phyloP scores from a whole-genome alignment of 2,329 filamentous ascomycete genomes.

The Colletotrichum truncatum region DNA sequence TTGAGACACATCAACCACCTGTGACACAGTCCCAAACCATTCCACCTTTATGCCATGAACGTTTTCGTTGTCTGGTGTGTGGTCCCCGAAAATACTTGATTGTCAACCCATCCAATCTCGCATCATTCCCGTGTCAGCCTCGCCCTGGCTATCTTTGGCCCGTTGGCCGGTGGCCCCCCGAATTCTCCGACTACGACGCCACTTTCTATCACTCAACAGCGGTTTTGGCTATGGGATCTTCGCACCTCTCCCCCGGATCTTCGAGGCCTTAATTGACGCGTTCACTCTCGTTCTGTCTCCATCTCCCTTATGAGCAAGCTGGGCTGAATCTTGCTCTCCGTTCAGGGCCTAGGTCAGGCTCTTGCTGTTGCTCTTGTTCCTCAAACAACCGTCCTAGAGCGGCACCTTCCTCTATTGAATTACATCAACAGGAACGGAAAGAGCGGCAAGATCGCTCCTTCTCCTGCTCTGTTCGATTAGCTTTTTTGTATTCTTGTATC shows the following conservation, averaged over 20 bases:
- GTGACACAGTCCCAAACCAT: conserved; percentile 28
- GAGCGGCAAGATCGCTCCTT: conserved; percentile 42
- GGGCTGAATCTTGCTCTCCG: neutral
- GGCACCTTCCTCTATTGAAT: neutral
- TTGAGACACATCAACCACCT: conserved; percentile 27
- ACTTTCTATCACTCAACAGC: conserved; percentile 6
- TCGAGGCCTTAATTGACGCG: conserved; percentile 11
- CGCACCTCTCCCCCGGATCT: conserved; percentile 23
- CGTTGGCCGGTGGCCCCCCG: neutral
- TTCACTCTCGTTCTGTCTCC: conserved; percentile 3
- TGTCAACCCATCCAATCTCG: conserved; percentile 15
- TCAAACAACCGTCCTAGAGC: neutral
- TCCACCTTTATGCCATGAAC: conserved; percentile 21
- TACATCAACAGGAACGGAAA: conserved; percentile 31
- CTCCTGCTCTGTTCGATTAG: conserved; percentile 16
- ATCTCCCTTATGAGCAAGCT: neutral
- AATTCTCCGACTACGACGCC: conserved; percentile 28
- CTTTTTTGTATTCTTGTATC: neutral
- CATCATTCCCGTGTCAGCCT: conserved; percentile 25
- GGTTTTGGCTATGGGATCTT: conserved; percentile 28
- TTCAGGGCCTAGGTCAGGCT: neutral
- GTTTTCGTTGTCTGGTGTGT: conserved; percentile 7
- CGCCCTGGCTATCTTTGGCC: neutral
- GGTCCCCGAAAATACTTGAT: neutral
- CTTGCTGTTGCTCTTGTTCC: neutral